A percentile compares a stretch with the other conserved stretches of the same genome.
Evolutionary conservation across 106 monocot genomes (phyloP).

Genomic region (Amphibolis antarctica): DNA sequence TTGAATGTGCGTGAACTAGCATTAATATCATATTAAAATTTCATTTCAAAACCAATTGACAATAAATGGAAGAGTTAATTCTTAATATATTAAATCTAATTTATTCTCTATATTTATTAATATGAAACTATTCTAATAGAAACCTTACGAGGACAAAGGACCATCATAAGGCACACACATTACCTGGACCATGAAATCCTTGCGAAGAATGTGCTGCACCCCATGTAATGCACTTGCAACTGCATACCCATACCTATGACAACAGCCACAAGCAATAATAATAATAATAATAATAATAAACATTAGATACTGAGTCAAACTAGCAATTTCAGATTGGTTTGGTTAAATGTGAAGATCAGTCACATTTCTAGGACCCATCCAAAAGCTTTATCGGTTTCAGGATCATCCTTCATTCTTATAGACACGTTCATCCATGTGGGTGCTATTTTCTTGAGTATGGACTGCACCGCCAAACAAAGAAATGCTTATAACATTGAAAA

Average conservation of each 20-base stretch:
- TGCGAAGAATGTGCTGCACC: conserved; percentile 73
- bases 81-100: too few species aligned
- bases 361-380: conserved; percentile 99
- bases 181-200: conserved; percentile 95
- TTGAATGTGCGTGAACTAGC: too few species aligned
- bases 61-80: too few species aligned
- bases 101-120: too few species aligned
- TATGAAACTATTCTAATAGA: too few species aligned
- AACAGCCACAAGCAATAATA: too few species aligned
- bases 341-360: neutral
- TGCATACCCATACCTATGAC: conserved; percentile 78
- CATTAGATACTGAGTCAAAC: neutral
- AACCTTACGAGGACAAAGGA: neutral
- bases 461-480: conserved; percentile 22
- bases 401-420: conserved; percentile 77
- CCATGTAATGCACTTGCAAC: conserved; percentile 89
- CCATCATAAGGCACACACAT: neutral
- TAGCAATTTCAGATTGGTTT: neutral
- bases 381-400: conserved; percentile 77
- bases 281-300: neutral
- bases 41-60: too few species aligned
- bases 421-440: conserved; percentile 99
- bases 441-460: conserved; percentile 77
- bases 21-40: too few species aligned
- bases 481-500: too few species aligned